Base-by-base conservation (phyloP, 257 asterid species). In the Primulina eburnea region DNA sequence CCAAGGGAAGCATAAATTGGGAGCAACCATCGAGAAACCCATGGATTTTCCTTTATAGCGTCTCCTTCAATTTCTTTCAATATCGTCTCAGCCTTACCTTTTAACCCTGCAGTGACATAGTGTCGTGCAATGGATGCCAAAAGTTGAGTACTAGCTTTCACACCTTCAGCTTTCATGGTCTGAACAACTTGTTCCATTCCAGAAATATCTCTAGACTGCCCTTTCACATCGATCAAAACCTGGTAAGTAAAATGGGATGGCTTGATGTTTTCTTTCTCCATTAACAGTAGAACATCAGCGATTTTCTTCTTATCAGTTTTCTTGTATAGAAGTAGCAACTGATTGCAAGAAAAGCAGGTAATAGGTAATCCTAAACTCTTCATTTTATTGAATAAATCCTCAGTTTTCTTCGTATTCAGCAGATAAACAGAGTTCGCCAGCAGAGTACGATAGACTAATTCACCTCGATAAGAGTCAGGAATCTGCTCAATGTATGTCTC, bases 181-280 rank as follows among this genome's bases (percentile, higher is more conserved):
- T 86, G 94, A 1, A 92, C 63, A 34, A 88, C 52, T 77, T 83
- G 70, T 71, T 89, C 98, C 94, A 92, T 90, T 69, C 87, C 98
- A 0, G 59, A 5, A 14, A 92, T 85, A 71, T 92, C 98, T 14
- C 76, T 80, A 47, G 74, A 14, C 16, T 74, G 86, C 21, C 98
- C 97, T 81, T 85, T 86, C 65, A 81, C 75, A 68, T 85, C 88
- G 16, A 89, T 71, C 70, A 89, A 75, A 60, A 81, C 28, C 74
- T 66, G 81, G 82, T 86, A 92, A 62, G 98, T 88, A 82, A 86
- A 79, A 43, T 7, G 61, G 16, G 87, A 38, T 38, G 89, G 92
- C 63, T 88, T 83, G 53, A 92, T 24, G 20, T 80, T 65, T 73
- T 89, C 89, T 57, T 86, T 81, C 83, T 89, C 94, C 95, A 89